phyloP scores from a whole-genome alignment of 2,329 filamentous ascomycete genomes.

The Aspergillus melleus region DNA sequence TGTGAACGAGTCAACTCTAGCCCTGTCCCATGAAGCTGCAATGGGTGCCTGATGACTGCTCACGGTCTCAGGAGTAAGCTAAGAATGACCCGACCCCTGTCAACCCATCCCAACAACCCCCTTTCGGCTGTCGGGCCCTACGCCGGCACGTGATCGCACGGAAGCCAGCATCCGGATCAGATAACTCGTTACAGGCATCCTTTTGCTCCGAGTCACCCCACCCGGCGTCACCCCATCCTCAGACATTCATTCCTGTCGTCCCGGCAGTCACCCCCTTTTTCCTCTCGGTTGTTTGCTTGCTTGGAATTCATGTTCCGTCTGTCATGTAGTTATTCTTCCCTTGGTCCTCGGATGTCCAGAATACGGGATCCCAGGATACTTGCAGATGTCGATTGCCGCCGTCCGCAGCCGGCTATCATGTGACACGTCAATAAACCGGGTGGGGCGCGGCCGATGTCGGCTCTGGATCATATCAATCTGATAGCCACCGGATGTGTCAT shows the following conservation, averaged over 20 bases:
- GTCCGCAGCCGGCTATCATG: background rate
- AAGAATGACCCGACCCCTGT: no score
- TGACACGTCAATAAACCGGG: background rate
- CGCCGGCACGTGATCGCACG: slow-evolving; percentile 6
- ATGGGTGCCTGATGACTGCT: background rate
- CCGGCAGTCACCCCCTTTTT: background rate
- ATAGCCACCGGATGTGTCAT: background rate
- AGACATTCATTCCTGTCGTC: background rate
- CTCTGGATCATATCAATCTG: slow-evolving; percentile 19
- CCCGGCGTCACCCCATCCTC: background rate
- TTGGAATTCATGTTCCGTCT: no score
- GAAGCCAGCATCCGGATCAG: slow-evolving; percentile 19
- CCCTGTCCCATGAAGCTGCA: background rate
- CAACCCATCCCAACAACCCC: background rate
- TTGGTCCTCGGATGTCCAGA: no score
- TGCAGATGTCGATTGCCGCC: background rate
- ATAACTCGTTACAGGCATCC: slow-evolving; percentile 15
- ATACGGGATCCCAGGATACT: no score
- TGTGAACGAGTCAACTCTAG: background rate
- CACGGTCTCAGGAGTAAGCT: no score
- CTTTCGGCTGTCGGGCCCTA: background rate
- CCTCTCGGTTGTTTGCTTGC: background rate
- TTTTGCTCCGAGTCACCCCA: slow-evolving; percentile 15
- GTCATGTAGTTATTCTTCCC: no score
- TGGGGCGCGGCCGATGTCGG: slow-evolving; percentile 14